Evolutionary conservation across 2,329 filamentous ascomycete species (phyloP), one percentile per base, ranked within the genome.

Genomic region (Phialocephala subalpina): DNA sequence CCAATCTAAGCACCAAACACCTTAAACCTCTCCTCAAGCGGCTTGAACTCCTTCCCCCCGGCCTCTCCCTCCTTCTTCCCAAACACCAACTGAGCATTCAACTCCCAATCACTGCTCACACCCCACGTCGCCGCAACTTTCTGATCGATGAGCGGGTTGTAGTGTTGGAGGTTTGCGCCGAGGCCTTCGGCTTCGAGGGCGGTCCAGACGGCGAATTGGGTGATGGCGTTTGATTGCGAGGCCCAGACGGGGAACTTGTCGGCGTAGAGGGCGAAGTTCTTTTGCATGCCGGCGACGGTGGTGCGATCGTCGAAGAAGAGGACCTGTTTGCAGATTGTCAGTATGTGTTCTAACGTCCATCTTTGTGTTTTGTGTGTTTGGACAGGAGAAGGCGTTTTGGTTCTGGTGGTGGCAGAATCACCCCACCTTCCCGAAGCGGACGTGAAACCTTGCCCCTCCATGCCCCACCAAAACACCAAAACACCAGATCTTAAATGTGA

Each of bases 121-220:
- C 85, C 84, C 91, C 92, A 97, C 73, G 87, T 82, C 68, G 80
- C 62, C 53, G 85, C 81, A 61, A 94, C 90, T 81, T 89, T 87
- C 70, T 85, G 83, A 80, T 97, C 91, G 73, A 97, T 87, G 65
- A 97, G 80, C 22, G 93, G 93, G 86, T 93, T 96, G 85, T 97
- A 97, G 83, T 97, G 94, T 85, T 97, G 94, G 61, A 97, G 85
- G 84, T 94, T 97, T 77, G 90, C 92, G 71, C 93, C 93, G 64
- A 97, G 87, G 35, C 94, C 93, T 78, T 96, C 93, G 67, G 90
- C 85, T 81, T 94, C 92, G 64, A 97, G 87, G 3, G 90, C 92
- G 20, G 90, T 90, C 94, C 94, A 97, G 72, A 93, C 78, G 70
- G 88, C 83, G 80, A 87, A 91, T 83, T 97, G 92, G 76, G 92